Percentiles rank a stretch among this genome's conserved stretches.
Evolutionary conservation across 345 rosid genomes (phyloP).

Genomic region (Brassica juncea): DNA sequence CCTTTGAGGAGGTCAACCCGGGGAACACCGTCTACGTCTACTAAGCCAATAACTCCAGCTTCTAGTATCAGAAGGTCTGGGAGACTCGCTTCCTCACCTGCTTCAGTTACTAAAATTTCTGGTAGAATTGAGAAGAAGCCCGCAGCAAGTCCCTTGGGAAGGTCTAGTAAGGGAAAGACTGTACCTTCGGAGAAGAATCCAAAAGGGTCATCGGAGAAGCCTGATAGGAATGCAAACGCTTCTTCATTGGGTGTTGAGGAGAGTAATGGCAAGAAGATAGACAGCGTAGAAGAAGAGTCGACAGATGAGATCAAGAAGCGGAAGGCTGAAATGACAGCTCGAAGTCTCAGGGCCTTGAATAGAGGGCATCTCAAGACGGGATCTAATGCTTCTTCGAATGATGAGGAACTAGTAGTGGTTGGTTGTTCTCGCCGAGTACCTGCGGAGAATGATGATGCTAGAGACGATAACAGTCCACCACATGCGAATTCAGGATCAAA

Average conservation of each 20-base stretch:
- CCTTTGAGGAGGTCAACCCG: constrained; percentile 57
- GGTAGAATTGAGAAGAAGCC: constrained; percentile 48
- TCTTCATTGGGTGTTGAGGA: constrained; percentile 36
- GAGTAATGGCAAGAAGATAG: constrained; percentile 43
- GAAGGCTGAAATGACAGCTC: constrained; percentile 39
- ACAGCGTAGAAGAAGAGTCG: constrained; percentile 43
- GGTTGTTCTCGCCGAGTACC: constrained; percentile 30
- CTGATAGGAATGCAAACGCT: constrained; percentile 33
- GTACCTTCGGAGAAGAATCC: constrained; percentile 42
- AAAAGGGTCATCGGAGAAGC: constrained; percentile 47
- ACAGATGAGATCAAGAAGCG: constrained; percentile 43
- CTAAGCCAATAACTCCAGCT: constrained; percentile 40
- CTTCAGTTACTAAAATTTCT: constrained; percentile 42
- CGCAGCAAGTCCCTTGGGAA: constrained; percentile 47
- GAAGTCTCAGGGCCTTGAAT: constrained; percentile 51
- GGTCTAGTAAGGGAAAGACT: constrained; percentile 59
- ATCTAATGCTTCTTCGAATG: constrained; percentile 31
- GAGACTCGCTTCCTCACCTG: constrained; percentile 44
- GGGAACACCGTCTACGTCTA: constrained; percentile 42
- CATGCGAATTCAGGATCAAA: constrained; percentile 1
- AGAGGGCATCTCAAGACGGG: constrained; percentile 36
- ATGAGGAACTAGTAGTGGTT: constrained; percentile 32
- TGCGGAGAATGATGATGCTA: constrained; percentile 41
- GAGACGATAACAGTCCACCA: constrained; percentile 22
- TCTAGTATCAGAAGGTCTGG: constrained; percentile 54